Evolutionary conservation across 1,284 basidiomycete genomes (phyloP), one percentile per base, ranked within the genome.

Genomic region (Cutaneotrichosporon sp.): DNA sequence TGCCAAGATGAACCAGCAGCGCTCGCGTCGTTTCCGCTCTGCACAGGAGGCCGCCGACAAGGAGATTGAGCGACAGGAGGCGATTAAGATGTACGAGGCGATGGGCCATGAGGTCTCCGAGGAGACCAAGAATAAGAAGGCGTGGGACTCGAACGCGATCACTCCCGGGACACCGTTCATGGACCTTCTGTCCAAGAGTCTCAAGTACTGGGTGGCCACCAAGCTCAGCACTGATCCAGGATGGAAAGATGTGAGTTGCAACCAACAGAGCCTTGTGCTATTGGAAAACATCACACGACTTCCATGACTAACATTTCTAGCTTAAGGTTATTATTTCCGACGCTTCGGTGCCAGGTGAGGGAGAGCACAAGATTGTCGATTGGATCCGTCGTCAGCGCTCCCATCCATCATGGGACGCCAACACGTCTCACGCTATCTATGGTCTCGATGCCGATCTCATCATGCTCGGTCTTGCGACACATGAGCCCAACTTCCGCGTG

Each of bases 311-410:
- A 51, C 41, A 25, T 25, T 1, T 12, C 4, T 49, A 91, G 87
- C 80, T 97, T 35, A 85, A 97, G 79, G 88, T 99, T 59, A 86
- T 98, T 61, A 90, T 99, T 57, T 98, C 96, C 3, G 96, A 98
- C 65, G 90, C 94, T 2, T 87, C 88, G 52, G 96, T 98, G 10
- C 94, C 94, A 2, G 94, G 94, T 61, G 96, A 99, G 76, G 96
- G 96, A 69, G 96, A 99, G 75, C 96, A 99, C 78, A 99, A 99
- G 79, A 97, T 99, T 63, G 97, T 99, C 90, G 96, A 98, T 70
- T 97, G 84, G 74, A 96, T 99, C 61, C 81, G 96, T 54, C 82
- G 93, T 44, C 92, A 97, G 67, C 82, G 96, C 45, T 80, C 82
- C 43, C 88, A 96, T 67, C 82, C 84, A 29, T 86, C 85, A 11